phyloP scores from a whole-genome alignment of 2,329 filamentous ascomycete species.

The Penicillium sp. region DNA sequence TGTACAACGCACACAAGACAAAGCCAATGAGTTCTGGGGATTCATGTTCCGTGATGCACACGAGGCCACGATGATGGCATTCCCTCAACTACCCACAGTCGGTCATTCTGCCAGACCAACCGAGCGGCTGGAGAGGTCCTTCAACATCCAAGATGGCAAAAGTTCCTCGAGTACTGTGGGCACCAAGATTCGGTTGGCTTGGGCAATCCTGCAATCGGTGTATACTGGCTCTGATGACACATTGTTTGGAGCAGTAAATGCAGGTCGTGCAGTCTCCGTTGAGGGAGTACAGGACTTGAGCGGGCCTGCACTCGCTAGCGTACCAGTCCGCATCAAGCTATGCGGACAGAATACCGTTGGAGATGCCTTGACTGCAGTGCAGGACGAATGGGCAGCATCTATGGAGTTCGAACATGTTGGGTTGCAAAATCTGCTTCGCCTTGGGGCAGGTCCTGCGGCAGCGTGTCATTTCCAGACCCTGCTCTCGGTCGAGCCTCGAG shows the following conservation, averaged over 20 bases:
- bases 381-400: slow-evolving; percentile 9
- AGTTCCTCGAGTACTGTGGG: slow-evolving; percentile 1
- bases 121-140: background rate
- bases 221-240: slow-evolving; percentile 12
- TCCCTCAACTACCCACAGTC: background rate
- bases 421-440: slow-evolving; percentile 19
- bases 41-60: background rate
- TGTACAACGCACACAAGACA: background rate
- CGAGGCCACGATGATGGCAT: background rate
- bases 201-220: slow-evolving; percentile 15
- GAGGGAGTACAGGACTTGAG: slow-evolving; percentile 8
- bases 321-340: slow-evolving; percentile 5
- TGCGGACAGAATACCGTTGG: background rate
- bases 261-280: slow-evolving; percentile 12
- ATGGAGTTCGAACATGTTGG: slow-evolving; percentile 19
- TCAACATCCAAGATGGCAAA: background rate
- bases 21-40: background rate
- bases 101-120: slow-evolving; percentile 6
- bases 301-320: slow-evolving; percentile 13
- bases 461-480: slow-evolving; percentile 22
- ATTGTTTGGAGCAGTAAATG: slow-evolving; percentile 15
- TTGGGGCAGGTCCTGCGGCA: slow-evolving; percentile 16
- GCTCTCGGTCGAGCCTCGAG: slow-evolving; percentile 16
- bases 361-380: slow-evolving; percentile 2
- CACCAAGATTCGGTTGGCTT: slow-evolving; percentile 15